Evolutionary conservation across 495 filamentous ascomycete genomes (phyloP).

Genomic region (Jackrogersella minutella): DNA sequence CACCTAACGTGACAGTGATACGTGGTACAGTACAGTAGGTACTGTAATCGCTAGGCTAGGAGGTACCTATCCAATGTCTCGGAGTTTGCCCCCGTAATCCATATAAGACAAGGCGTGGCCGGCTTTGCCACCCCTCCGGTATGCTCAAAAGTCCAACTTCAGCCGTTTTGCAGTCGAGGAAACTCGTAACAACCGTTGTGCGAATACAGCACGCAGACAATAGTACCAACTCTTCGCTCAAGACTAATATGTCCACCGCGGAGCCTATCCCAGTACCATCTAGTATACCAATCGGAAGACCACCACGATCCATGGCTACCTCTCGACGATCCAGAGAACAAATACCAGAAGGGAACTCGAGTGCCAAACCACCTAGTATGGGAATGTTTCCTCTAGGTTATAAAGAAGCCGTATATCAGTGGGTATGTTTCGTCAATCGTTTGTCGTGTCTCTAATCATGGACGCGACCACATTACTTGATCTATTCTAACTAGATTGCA

Average conservation of each 20-base stretch:
- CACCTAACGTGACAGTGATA: neutral
- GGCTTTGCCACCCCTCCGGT: constrained; percentile 39
- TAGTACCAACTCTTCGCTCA: constrained; percentile 13
- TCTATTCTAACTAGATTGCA: constrained; percentile 45
- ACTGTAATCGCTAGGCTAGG: neutral
- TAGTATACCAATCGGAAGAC: constrained; percentile 24
- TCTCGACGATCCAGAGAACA: constrained; percentile 23
- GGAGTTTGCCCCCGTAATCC: constrained; percentile 24
- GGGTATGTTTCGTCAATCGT: constrained; percentile 65
- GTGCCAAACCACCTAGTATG: constrained; percentile 31
- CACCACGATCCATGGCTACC: constrained; percentile 19
- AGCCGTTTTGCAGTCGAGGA: constrained; percentile 41
- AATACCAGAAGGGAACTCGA: constrained; percentile 14
- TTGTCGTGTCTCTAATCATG: neutral
- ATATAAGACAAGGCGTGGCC: constrained; percentile 36
- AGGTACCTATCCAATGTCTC: constrained; percentile 32
- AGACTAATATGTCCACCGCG: constrained; percentile 20
- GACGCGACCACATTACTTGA: neutral
- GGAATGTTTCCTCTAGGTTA: constrained; percentile 85
- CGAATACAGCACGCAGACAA: constrained; percentile 36
- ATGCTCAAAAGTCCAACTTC: constrained; percentile 46
- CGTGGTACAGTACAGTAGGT: constrained; percentile 4
- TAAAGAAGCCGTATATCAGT: constrained; percentile 90
- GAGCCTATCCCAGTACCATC: constrained; percentile 25
- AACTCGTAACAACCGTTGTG: constrained; percentile 40